Percentiles rank a stretch among this genome's conserved stretches.
These are phyloP conservation scores for Jamesozyma rosinii DNA, from an alignment of 805 yeast species.

Conservation along the genomic window DNA sequence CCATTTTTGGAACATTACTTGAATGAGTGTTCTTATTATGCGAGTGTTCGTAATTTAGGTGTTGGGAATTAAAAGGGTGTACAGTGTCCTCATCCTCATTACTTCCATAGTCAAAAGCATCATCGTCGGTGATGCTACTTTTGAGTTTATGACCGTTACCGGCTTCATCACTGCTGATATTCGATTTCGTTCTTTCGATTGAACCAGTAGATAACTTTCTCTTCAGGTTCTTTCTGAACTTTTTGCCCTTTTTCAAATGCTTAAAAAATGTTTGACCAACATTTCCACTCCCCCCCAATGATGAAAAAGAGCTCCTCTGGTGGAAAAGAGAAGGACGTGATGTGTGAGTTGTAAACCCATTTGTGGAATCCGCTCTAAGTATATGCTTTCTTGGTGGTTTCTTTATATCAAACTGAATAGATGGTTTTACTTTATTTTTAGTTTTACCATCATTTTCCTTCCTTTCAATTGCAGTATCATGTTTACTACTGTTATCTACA, in stretches of 20 bases:
- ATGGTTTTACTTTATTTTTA: slow-evolving; percentile 5
- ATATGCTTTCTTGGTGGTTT: slow-evolving; percentile 17
- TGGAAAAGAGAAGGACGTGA: background rate
- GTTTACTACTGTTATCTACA: background rate
- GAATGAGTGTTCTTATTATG: background rate
- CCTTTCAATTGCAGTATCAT: slow-evolving; percentile 1
- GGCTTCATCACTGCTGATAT: background rate
- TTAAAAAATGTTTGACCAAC: slow-evolving; percentile 7
- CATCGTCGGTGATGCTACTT: slow-evolving; percentile 13
- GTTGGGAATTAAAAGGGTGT: background rate
- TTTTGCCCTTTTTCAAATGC: slow-evolving; percentile 16
- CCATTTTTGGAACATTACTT: background rate
- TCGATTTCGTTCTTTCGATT: slow-evolving; percentile 7
- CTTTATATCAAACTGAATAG: slow-evolving; percentile 25
- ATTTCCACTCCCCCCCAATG: background rate
- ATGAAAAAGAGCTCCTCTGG: background rate
- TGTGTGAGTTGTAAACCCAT: background rate
- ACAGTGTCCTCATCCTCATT: slow-evolving; percentile 20
- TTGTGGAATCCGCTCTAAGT: slow-evolving; percentile 3
- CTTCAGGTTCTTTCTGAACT: slow-evolving; percentile 13
- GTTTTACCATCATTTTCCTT: background rate
- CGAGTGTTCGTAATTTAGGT: background rate
- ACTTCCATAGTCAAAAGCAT: slow-evolving; percentile 22
- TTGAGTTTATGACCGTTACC: background rate
- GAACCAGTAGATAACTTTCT: slow-evolving; percentile 15